A percentile compares a stretch with the other conserved stretches of the same genome.
Evolutionary conservation across 805 yeast species (phyloP).

Genomic region (Teunomyces lycoperdinae): DNA sequence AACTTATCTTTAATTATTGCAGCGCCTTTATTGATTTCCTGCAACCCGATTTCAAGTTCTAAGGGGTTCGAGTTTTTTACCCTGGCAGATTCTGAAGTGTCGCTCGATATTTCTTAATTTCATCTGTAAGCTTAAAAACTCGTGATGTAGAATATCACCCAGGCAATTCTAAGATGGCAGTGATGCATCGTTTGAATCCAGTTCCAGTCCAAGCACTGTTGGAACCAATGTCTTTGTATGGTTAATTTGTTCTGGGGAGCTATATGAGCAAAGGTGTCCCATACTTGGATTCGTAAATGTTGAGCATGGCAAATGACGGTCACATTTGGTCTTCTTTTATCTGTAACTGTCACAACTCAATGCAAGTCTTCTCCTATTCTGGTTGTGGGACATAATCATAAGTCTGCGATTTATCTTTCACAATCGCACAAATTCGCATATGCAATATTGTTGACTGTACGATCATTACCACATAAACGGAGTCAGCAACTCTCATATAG

Average conservation of each 20-base stretch:
- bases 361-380: constrained; percentile 40
- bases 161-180: too few relatives aligned
- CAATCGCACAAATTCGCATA: too few relatives aligned
- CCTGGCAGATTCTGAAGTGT: not conserved
- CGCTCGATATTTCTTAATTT: constrained; percentile 8
- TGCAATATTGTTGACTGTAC: too few relatives aligned
- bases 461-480: too few relatives aligned
- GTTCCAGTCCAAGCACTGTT: too few relatives aligned
- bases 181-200: too few relatives aligned
- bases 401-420: too few relatives aligned
- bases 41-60: not conserved
- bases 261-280: constrained; percentile 9
- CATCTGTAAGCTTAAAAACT: constrained; percentile 5
- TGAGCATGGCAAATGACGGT: constrained; percentile 32
- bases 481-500: too few relatives aligned
- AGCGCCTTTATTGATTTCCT: not conserved
- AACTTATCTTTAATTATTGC: not conserved
- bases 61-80: not conserved
- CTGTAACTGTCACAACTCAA: constrained; percentile 48
- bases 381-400: too few relatives aligned
- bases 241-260: constrained; percentile 11
- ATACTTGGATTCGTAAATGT: constrained; percentile 10
- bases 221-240: constrained; percentile 1
- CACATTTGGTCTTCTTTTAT: constrained; percentile 45
- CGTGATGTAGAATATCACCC: not conserved